A percentile compares a stretch with the other conserved stretches of the same genome.
These are phyloP conservation scores for Termitomyces sp. DNA, from an alignment of 768 basidiomycete species.

Conservation along the genomic window DNA sequence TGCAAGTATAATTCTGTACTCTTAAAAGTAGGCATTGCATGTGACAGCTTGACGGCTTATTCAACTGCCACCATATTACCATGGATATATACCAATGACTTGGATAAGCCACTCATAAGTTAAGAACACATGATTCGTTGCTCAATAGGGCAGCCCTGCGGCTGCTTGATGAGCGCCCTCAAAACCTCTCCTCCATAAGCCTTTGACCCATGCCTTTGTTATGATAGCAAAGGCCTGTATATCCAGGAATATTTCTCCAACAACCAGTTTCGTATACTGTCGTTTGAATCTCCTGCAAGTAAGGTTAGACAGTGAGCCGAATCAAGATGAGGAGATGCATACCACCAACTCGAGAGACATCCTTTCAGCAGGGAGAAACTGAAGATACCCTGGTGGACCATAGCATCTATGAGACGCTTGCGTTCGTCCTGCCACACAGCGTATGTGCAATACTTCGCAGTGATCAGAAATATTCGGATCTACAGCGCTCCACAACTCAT, in stretches of 20 bases:
- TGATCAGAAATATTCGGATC: constrained; percentile 86
- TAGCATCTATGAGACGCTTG: constrained; percentile 35
- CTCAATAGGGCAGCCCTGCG: constrained; percentile 50
- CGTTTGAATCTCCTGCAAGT: constrained; percentile 52
- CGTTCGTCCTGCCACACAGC: constrained; percentile 77
- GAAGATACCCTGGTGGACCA: constrained; percentile 47
- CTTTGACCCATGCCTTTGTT: constrained; percentile 58
- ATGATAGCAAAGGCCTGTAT: constrained; percentile 50
- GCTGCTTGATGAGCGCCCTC: constrained; percentile 67
- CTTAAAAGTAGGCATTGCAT: not conserved
- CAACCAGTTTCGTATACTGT: constrained; percentile 41
- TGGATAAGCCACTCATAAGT: not conserved
- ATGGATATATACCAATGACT: not conserved
- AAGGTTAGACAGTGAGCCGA: not conserved
- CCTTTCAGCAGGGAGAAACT: constrained; percentile 39
- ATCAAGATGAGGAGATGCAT: constrained; percentile 20
- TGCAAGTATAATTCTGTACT: not conserved
- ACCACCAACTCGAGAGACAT: constrained; percentile 70
- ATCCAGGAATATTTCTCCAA: constrained; percentile 64
- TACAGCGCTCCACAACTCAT: constrained; percentile 23
- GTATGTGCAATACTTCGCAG: constrained; percentile 80
- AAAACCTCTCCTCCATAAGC: constrained; percentile 53
- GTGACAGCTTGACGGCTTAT: not conserved
- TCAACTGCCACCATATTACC: not conserved
- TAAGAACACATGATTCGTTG: not conserved